Evolutionary conservation across 129 eudicot species (phyloP), one percentile per base, ranked within the genome.

Genomic region (Artemisia annua): DNA sequence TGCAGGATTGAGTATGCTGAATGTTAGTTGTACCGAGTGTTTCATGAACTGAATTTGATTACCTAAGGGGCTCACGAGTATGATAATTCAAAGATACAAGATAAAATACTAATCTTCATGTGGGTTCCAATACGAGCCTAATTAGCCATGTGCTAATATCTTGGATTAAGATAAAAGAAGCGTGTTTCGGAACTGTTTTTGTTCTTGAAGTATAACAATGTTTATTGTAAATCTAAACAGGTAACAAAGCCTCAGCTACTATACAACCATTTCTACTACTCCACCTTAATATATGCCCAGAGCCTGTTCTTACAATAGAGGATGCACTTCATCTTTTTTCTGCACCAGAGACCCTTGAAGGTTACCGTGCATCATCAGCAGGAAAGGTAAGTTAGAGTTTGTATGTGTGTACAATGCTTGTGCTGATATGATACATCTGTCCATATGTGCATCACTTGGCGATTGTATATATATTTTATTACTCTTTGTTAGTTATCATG

Each of bases 291-390:
- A 84, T 91, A 59, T 80, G 81, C 28, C 92, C 96, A 63, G 97
- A 86, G 26, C 85, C 87, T 75, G 84, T 91, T 26, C 80, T 69
- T 65, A 85, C 92, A 28, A 82, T 91, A 64, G 88, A 88, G 78
- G 92, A 91, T 78, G 97, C 95, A 32, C 92, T 91, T 68, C 80
- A 71, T 65, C 58, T 86, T 20, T 88, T 86, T 84, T 88, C 92
- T 71, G 92, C 90, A 30, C 90, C 92, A 64, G 97, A 91, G 63
- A 80, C 90, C 46, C 89, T 91, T 57, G 97, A 91, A 86, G 97
- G 92, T 43, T 91, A 88, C 59, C 85, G 89, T 49, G 82, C 87
- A 48, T 67, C 97, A 59, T 81, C 91, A 55, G 81, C 91, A 66
- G 91, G 91, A 67, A 83, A 85, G 86, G 96, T 90, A 78, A 44